Conservation (phyloP, 305 asterid genomes). For the Solanum hybrid region DNA sequence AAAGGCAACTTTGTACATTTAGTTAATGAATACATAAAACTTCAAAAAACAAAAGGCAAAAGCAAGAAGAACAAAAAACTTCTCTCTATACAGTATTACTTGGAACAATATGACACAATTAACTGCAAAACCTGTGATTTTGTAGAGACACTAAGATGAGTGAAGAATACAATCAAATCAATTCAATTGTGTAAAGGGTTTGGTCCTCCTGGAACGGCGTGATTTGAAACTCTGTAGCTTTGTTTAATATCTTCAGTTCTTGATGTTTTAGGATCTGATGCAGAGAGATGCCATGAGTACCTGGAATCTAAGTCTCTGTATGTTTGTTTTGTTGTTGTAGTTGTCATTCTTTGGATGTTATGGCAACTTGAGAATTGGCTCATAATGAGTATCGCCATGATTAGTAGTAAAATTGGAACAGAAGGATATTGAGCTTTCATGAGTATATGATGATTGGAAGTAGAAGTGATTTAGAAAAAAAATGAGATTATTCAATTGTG, state of each 20-base stretch:
- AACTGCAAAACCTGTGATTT: not conserved
- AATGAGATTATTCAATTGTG: not conserved
- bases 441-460: not conserved
- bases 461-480: not conserved
- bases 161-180: not conserved
- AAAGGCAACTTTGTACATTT: not conserved
- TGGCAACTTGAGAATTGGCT: not conserved
- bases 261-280: not conserved
- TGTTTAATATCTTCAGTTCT: not conserved
- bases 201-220: constrained; percentile 7
- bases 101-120: not conserved
- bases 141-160: not conserved
- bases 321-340: not conserved
- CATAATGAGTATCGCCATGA: not conserved
- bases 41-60: not conserved
- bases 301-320: not conserved
- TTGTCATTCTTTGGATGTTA: not conserved
- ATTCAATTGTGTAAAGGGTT: constrained; percentile 12
- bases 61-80: not conserved
- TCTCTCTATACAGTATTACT: not conserved
- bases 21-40: not conserved
- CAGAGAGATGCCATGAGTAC: not conserved
- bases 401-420: not conserved
- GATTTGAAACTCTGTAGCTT: constrained; percentile 6
- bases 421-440: not conserved